Evolutionary conservation across 805 yeast species (phyloP).

Genomic region (Wickerhamiella azymoides): DNA sequence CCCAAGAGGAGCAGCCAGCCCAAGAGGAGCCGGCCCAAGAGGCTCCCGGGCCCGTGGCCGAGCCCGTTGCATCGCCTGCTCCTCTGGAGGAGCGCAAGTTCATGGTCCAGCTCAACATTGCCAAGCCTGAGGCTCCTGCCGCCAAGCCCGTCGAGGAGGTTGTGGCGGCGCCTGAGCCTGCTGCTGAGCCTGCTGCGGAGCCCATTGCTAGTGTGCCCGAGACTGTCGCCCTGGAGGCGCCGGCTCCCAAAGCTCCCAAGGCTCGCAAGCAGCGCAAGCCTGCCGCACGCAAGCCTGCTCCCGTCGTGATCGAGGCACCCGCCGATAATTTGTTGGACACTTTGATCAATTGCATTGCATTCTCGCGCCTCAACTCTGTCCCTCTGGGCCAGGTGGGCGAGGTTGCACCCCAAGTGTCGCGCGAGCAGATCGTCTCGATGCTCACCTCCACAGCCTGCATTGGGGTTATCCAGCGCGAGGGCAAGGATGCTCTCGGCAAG

Average conservation of each 20-base stretch:
- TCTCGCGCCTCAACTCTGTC: constrained; percentile 73
- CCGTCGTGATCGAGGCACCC: constrained; percentile 27
- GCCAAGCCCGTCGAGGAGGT: not conserved
- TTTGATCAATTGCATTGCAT: constrained; percentile 74
- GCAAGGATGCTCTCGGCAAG: constrained; percentile 95
- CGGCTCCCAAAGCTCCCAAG: constrained; percentile 1
- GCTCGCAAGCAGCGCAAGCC: constrained; percentile 7
- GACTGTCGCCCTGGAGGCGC: not conserved
- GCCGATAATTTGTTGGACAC: constrained; percentile 30
- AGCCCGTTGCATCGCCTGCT: not conserved
- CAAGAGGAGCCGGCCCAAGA: not conserved
- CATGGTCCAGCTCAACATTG: too few relatives aligned
- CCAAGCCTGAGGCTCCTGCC: too few relatives aligned
- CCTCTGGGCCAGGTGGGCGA: constrained; percentile 59
- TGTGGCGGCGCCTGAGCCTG: not conserved
- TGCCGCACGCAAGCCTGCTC: not conserved
- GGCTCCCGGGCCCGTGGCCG: not conserved
- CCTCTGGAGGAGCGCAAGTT: not conserved
- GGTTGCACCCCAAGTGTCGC: constrained; percentile 6
- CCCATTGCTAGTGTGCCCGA: not conserved
- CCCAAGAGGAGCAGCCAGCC: not conserved
- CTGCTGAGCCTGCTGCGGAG: not conserved
- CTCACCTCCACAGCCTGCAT: constrained; percentile 41
- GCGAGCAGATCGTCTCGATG: constrained; percentile 19
- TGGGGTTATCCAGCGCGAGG: constrained; percentile 79